Percentiles rank a stretch among this genome's conserved stretches.
Conservation (phyloP, 2,329 filamentous ascomycete genomes). For the Neofusicoccum sp. region DNA sequence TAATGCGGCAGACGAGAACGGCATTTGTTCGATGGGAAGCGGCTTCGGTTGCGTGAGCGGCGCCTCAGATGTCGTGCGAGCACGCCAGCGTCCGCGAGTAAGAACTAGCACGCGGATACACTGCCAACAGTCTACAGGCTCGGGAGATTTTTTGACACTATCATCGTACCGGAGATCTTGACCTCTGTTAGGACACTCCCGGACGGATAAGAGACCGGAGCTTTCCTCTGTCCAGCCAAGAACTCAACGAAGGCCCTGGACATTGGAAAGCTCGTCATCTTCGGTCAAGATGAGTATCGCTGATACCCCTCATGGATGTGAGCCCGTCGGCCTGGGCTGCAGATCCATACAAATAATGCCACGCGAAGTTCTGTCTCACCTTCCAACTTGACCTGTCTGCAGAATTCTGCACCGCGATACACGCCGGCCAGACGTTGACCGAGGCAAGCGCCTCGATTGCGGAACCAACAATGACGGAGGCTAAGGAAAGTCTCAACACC, state of each 20-base stretch:
- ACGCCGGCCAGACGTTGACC: background rate
- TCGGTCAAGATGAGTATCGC: background rate
- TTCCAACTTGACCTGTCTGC: background rate
- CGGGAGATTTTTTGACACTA: background rate
- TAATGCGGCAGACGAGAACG: background rate
- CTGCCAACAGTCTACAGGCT: slow-evolving; percentile 1
- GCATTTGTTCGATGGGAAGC: background rate
- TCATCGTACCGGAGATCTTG: background rate
- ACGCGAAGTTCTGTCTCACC: background rate
- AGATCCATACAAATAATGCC: background rate
- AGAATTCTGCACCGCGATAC: background rate
- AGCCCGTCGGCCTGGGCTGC: background rate
- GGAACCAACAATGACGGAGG: background rate
- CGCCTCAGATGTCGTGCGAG: slow-evolving; percentile 17
- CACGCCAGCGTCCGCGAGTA: slow-evolving; percentile 17
- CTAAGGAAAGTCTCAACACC: background rate
- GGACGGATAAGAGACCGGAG: background rate
- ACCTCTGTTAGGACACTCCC: background rate
- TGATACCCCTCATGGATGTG: background rate
- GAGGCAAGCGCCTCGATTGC: background rate
- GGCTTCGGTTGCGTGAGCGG: slow-evolving; percentile 8
- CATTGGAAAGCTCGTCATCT: slow-evolving; percentile 4
- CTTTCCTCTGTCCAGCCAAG: background rate
- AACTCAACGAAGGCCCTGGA: background rate
- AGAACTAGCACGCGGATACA: slow-evolving; percentile 2